Evolutionary conservation across 1,139 yeast species (phyloP), one percentile per base, ranked within the genome.

Genomic region (Zygoascus hellenicus): DNA sequence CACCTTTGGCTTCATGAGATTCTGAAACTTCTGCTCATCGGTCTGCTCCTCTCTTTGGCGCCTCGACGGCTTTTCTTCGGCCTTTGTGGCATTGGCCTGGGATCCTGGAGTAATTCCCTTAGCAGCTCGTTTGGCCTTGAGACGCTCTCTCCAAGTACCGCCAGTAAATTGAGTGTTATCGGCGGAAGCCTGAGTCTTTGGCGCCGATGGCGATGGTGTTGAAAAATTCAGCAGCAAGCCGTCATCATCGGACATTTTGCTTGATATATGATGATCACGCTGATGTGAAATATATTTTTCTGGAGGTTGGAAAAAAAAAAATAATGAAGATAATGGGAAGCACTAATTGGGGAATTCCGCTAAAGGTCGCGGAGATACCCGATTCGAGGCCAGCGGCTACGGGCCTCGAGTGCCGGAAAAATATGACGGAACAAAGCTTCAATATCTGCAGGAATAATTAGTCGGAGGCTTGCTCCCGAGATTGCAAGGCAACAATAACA

Each of bases 91-190:
- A 22, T 37, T 32, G 29, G 44, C 13, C 33, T 37, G 31, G 6
- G 37, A 16, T 26, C 13, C 42, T 16, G 30, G 33, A 5, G 60
- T 35, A 48, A 48, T 16, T 49, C 53, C 51, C 60, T 57, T 15
- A 54, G 60, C 53, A 3, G 69, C 64, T 14, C 67, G 63, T 44
- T 56, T 64, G 9, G 57, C 72, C 59, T 76, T 77, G 56, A 94
- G 72, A 53, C 95, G 74, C 51, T 86, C 95, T 57, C 78, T 82
- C 95, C 95, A 85, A 58, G 75, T 75, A 6, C 94, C 94, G 29
- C 94, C 92, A 55, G 79, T 81, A 47, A 51, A 45, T 48, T 51
- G 13, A 51, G 52, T 47, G 39, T 42, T 30, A 15, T 43, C 45
- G 13, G 31, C 48, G 22, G 48, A 50, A 37, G 32, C 50, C n/a